Base-by-base conservation (phyloP, 2,329 filamentous ascomycete species). In the Pseudocercospora crystallina region DNA sequence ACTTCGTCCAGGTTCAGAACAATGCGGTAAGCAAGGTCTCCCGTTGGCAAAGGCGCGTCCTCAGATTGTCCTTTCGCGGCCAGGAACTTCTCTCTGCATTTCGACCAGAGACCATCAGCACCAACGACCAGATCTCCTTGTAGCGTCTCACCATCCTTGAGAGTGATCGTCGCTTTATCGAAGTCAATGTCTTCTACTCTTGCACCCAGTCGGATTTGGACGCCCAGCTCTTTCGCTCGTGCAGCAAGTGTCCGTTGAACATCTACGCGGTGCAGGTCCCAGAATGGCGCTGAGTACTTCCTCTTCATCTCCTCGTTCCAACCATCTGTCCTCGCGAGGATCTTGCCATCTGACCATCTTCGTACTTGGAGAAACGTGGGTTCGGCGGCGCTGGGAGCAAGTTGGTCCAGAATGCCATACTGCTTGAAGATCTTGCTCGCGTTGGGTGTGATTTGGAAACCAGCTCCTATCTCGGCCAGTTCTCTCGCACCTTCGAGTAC, bases 1-100 rank as follows among this genome's bases (percentile, higher is more conserved):
- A 85, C 73, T 29, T 83, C 71, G 7, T 80, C 74, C 0, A 78
- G 61, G 0, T 70, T 65, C 2, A 87, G 69, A 0, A 84, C 77
- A 31, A 86, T 79, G 1, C 84, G 74, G 60, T 85, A 87, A 1
- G 83, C 84, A 11, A 87, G 65, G 62, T 87, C 84, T 0, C 83
- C 84, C 0, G 83, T 86, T 0, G 80, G 77, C 7, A 77, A 64
- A 0, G 83, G 80, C 5, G 71, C 67, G 32, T 80, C 77, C 26
- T 56, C 55, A 35, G 56, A 57, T 17, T 51, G 53, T 5, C 63
- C 65, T 3, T 71, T 68, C 0, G 62, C 68, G 0, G 73, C 74
- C 0, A 80, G 64, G 12, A 80, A 76, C 2, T 69, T 68, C 43
- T 76, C 73, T 0, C 83, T 74, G 38, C 77, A 82, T 10, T 71